Evolutionary conservation across 179 eudicot species (phyloP).

Genomic region (Monotropa hypopitys): DNA sequence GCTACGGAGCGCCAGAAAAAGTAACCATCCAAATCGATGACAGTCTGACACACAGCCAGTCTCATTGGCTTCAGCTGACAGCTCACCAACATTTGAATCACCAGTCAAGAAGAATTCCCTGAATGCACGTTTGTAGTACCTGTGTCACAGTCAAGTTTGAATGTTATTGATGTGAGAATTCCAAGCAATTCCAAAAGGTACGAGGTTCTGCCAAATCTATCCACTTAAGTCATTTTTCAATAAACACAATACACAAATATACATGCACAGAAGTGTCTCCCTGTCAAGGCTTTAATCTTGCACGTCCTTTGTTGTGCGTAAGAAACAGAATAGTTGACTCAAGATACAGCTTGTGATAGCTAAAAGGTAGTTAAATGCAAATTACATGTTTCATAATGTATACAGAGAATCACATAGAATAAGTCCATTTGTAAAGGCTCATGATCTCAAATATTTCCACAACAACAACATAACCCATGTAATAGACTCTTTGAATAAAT

Average conservation of each 20-base stretch:
- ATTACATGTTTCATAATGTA: neutral
- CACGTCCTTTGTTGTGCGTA: neutral
- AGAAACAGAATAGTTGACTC: neutral
- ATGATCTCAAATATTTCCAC: neutral
- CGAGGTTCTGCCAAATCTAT: neutral
- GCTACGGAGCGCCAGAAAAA: slow-evolving; percentile 77
- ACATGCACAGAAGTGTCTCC: neutral
- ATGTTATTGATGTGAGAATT: neutral
- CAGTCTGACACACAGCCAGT: slow-evolving; percentile 30
- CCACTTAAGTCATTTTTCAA: neutral
- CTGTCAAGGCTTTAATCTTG: neutral
- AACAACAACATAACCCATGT: too few species aligned
- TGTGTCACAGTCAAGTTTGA: neutral
- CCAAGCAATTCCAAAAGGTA: neutral
- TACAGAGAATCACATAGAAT: neutral
- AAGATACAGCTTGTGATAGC: neutral
- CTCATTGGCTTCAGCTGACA: slow-evolving; percentile 19
- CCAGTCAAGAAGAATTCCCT: slow-evolving; percentile 45
- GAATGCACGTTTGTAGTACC: slow-evolving; percentile 68
- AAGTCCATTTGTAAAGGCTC: neutral
- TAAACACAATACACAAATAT: neutral
- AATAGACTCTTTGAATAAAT: neutral
- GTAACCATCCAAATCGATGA: slow-evolving; percentile 87
- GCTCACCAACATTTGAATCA: slow-evolving; percentile 29
- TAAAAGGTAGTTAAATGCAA: neutral